Base-by-base conservation (phyloP, 129 eudicot species). In the Artemisia tridentata region DNA sequence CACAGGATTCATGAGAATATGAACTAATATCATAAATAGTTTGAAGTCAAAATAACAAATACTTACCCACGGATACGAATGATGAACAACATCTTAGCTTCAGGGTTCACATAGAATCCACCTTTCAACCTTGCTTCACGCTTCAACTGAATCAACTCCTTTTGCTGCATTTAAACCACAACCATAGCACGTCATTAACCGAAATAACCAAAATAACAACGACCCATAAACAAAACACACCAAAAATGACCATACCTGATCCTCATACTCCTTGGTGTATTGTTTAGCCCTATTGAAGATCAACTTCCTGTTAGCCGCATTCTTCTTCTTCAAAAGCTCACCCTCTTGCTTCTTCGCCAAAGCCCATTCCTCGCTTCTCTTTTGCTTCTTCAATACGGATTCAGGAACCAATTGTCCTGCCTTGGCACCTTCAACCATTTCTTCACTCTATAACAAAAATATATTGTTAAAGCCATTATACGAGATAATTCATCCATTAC, bases 331-430 rank as follows among this genome's bases (percentile, higher is more conserved):
- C 38, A 79, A 25, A 2, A 80, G 82, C 11, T 71, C 86, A 29
- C 76, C 16, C 29, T 81, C 88, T 75, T 81, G 83, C 58, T 82
- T 80, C 74, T 85, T 91, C 2, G 77, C 85, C 72, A 85, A 72
- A 53, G 84, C 89, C 97, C 97, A 91, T 64, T 90, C 91, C 71
- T 87, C 97, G 57, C 57, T 81, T 80, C 95, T 85, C 70, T 91
- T 87, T 72, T 85, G 95, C 84, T 91, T 91, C 82, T 91, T 91
- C 86, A 87, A 59, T 12, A 87, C 81, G 0, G 92, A 91, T 77
- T 91, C 91, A 7, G 95, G 97, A 25, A 91, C 83, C 51, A 80
- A 64, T 16, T 49, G 63, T 12, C 84, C 86, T 53, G 65, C 79
- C 71, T 80, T 67, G 4, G 67, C 50, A 13, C 15, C 82, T 72